These are phyloP conservation scores for Mikania micrantha DNA, from an alignment of 129 eudicot species.

Conservation along the genomic window DNA sequence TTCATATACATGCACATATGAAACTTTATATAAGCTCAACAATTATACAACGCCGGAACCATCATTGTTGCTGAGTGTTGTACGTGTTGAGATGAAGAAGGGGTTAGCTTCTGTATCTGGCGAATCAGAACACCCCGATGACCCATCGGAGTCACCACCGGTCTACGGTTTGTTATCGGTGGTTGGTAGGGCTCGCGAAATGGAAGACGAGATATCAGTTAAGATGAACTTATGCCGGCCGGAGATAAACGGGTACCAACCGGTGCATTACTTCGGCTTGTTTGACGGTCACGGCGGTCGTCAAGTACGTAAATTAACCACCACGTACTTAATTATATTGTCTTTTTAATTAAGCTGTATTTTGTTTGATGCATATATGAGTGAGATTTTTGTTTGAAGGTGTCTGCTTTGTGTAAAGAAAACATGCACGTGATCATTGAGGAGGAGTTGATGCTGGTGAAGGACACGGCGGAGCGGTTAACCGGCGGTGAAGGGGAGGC, in stretches of 20 bases:
- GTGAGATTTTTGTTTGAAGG: no score
- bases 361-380: no score
- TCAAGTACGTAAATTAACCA: conserved; percentile 33
- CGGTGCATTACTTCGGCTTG: conserved; percentile 45
- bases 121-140: no score
- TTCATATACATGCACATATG: no score
- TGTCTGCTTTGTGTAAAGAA: conserved; percentile 48
- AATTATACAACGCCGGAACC: no score
- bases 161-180: conserved; percentile 33
- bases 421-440: conserved; percentile 41
- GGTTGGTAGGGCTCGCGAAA: conserved; percentile 32
- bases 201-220: conserved; percentile 53
- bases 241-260: conserved; percentile 27
- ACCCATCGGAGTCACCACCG: not conserved
- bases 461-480: not conserved
- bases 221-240: conserved; percentile 37
- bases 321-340: no score
- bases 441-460: conserved; percentile 47
- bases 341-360: no score
- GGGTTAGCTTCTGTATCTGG: no score
- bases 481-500: conserved; percentile 1
- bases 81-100: no score
- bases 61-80: no score
- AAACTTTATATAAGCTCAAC: no score
- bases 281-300: conserved; percentile 58